A percentile compares a stretch with the other conserved stretches of the same genome.
These are phyloP conservation scores for Musa acuminata DNA, from an alignment of 176 grass and related monocot species.

Conservation along the genomic window DNA sequence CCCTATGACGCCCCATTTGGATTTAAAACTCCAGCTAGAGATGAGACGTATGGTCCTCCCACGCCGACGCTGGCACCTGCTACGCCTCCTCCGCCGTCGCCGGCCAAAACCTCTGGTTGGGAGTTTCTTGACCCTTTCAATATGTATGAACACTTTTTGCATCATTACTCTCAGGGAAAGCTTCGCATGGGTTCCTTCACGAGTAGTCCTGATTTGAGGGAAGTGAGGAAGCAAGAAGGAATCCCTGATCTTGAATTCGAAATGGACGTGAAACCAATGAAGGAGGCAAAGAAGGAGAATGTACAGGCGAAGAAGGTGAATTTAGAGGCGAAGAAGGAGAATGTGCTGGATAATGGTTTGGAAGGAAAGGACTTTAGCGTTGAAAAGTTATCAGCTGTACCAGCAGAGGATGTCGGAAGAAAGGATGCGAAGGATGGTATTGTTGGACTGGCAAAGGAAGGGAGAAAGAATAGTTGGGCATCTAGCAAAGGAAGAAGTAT, in stretches of 20 bases:
- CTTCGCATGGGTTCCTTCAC: constrained; percentile 18
- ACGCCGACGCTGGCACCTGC: constrained; percentile 25
- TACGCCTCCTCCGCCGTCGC: constrained; percentile 27
- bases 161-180: constrained; percentile 20
- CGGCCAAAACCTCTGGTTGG: constrained; percentile 42
- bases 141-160: constrained; percentile 43
- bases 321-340: background rate
- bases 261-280: constrained; percentile 25
- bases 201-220: constrained; percentile 47
- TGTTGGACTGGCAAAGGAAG: constrained; percentile 12
- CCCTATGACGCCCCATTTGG: background rate
- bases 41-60: constrained; percentile 1
- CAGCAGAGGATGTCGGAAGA: background rate
- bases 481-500: constrained; percentile 25
- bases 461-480: constrained; percentile 8
- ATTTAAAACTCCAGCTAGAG: background rate
- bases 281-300: constrained; percentile 13
- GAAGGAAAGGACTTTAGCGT: constrained; percentile 10
- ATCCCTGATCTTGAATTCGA: constrained; percentile 92
- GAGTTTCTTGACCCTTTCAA: constrained; percentile 72
- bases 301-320: constrained; percentile 5
- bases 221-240: constrained; percentile 67
- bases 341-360: background rate
- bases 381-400: background rate
- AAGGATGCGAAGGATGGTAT: constrained; percentile 21